Conservation (phyloP, 495 filamentous ascomycete genomes). For the Hyaloscypha bicolor region DNA sequence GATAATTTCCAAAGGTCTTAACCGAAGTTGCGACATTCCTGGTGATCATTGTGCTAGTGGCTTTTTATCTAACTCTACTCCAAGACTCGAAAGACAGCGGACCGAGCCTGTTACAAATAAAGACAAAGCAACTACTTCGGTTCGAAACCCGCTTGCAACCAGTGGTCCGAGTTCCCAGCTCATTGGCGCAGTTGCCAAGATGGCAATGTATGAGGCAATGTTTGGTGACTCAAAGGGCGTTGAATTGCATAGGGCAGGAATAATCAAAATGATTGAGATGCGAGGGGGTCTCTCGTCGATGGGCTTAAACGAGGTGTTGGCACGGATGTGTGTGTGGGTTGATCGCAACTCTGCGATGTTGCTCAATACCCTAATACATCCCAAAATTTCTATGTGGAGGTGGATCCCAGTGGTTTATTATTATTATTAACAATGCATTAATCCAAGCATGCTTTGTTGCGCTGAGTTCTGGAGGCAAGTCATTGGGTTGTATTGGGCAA, state of each 20-base stretch:
- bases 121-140: slow-evolving; percentile 38
- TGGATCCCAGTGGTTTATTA: slow-evolving; percentile 11
- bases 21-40: slow-evolving; percentile 46
- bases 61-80: slow-evolving; percentile 42
- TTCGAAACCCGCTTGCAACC: slow-evolving; percentile 37
- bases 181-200: slow-evolving; percentile 49
- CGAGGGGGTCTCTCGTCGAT: slow-evolving; percentile 42
- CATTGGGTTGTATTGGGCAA: too few relatives aligned
- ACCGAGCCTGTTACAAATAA: slow-evolving; percentile 40
- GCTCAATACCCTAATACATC: slow-evolving; percentile 4
- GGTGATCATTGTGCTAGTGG: slow-evolving; percentile 46
- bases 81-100: slow-evolving; percentile 8
- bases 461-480: too few relatives aligned
- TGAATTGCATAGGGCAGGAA: slow-evolving; percentile 44
- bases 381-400: background rate
- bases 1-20: slow-evolving; percentile 50
- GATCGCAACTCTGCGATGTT: slow-evolving; percentile 46
- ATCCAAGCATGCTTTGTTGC: too few relatives aligned
- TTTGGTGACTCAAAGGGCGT: slow-evolving; percentile 41
- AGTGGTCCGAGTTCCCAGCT: slow-evolving; percentile 37
- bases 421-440: background rate
- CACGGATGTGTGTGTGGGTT: slow-evolving; percentile 48
- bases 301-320: slow-evolving; percentile 43
- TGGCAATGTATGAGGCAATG: slow-evolving; percentile 52
- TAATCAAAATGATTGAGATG: slow-evolving; percentile 36